phyloP scores from a whole-genome alignment of 441 rosid genomes.

The Isatis lusitanica region DNA sequence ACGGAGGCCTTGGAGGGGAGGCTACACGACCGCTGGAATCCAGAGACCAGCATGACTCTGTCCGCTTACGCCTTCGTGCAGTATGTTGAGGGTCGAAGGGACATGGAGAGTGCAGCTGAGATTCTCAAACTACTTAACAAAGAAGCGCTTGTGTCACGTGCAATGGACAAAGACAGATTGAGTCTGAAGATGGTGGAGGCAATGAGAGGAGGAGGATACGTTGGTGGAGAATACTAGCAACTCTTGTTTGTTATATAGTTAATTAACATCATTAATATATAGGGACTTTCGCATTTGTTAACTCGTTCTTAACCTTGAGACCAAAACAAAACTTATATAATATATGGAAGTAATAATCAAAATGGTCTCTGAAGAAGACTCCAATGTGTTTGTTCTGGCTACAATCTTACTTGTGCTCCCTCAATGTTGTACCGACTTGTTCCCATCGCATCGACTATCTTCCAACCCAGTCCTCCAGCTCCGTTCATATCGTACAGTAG shows the following conservation, averaged over 20 bases:
- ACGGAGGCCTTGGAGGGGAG: constrained; percentile 24
- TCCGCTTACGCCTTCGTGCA: constrained; percentile 27
- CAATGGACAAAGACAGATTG: constrained; percentile 18
- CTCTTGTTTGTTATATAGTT: constrained; percentile 1
- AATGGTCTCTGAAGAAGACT: constrained; percentile 15
- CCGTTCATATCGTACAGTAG: constrained; percentile 35
- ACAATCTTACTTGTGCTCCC: constrained; percentile 5
- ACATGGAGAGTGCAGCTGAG: constrained; percentile 24
- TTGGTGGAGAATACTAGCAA: constrained; percentile 18
- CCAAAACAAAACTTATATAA: background rate
- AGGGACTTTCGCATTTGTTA: background rate
- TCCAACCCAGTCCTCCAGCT: constrained; percentile 32
- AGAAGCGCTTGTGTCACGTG: constrained; percentile 7
- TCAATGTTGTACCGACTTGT: background rate
- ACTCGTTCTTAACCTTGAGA: background rate
- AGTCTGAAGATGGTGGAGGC: constrained; percentile 32
- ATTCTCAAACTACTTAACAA: constrained; percentile 26
- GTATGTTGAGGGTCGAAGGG: constrained; percentile 32
- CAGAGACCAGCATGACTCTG: constrained; percentile 19
- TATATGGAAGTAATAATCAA: constrained; percentile 1
- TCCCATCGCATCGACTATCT: constrained; percentile 28
- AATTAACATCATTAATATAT: background rate
- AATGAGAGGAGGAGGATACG: constrained; percentile 30
- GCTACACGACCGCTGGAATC: constrained; percentile 28
- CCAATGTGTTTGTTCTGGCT: background rate